Base-by-base conservation (phyloP, 257 asterid genomes). In the Lavandula angustifolia region DNA sequence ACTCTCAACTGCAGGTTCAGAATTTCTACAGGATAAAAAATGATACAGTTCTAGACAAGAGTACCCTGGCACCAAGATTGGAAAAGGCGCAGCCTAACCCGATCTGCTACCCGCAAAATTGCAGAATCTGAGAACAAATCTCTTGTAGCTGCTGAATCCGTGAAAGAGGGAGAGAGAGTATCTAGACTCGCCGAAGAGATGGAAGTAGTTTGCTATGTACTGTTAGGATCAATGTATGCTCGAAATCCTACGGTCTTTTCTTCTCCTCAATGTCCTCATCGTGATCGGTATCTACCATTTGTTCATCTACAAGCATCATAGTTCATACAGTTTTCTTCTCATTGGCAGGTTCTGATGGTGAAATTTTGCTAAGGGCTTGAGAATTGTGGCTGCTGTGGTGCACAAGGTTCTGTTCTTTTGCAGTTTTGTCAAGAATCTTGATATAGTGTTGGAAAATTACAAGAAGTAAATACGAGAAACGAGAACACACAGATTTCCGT, bases 121-220 rank as follows among this genome's bases (percentile, higher is more conserved):
- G 70, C 90, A 42, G 48, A 43, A 4, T 55, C 73, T 33, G 98
- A 92, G 67, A 83, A 79, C 79, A 92, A 83, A 73, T 77, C 95
- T 14, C 78, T 78, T 71, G 86, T 85, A 54, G 88, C 95, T 42
- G 88, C 92, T 9, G 98, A 87, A 66, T 74, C 96, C 12, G 83
- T 79, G 37, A 89, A 75, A 72, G 98, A 92, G 75, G 85, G 92
- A 5, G 96, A 89, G 69, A 83, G 94, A 62, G 87, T 87, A 43
- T 55, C 85, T 22, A 69, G 40, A 53, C 73, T 91, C 91, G 84
- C 90, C 43, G 96, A 86, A 80, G 96, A 91, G 13, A 62, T 74
- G 42, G 87, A 86, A 3, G 54, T 80, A 82, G 67, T 67, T 91
- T 77, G 92, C 86, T 4, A 40, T 35, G 49, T 81, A 91, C 60